Conservation (phyloP, 1,284 basidiomycete genomes). For the Moniliella sp. region DNA sequence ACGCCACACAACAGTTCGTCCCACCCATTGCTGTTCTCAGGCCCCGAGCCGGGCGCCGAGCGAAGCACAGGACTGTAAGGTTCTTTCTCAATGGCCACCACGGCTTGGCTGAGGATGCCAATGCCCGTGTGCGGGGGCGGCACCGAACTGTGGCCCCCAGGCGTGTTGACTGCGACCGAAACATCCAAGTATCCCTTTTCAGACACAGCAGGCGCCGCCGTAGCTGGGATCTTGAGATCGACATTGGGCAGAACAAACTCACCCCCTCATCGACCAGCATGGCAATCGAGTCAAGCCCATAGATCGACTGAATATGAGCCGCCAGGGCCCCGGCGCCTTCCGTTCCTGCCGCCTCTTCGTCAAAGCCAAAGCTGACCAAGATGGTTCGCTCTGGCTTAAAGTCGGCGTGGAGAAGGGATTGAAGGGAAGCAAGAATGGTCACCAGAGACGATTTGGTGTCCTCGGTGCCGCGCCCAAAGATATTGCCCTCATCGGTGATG, state of each 20-base stretch:
- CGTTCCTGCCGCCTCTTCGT: conserved; percentile 41
- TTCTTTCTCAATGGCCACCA: conserved; percentile 42
- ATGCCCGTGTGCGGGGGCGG: conserved; percentile 44
- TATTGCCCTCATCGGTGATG: conserved; percentile 35
- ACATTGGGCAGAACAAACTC: conserved; percentile 9
- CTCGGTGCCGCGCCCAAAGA: conserved; percentile 37
- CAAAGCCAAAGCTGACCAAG: conserved; percentile 45
- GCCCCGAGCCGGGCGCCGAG: too few relatives aligned
- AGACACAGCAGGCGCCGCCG: conserved; percentile 39
- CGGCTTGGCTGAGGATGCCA: conserved; percentile 43
- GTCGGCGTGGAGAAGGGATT: conserved; percentile 31
- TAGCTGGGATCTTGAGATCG: conserved; percentile 3
- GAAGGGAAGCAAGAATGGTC: conserved; percentile 37
- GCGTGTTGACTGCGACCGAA: conserved; percentile 24
- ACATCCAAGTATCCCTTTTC: conserved; percentile 39
- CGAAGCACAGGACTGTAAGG: conserved; percentile 36
- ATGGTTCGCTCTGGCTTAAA: conserved; percentile 1
- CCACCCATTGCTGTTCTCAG: conserved; percentile 36
- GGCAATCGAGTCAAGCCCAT: conserved; percentile 11
- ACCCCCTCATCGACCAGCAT: conserved; percentile 27
- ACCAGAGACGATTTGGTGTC: conserved; percentile 37
- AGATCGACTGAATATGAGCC: conserved; percentile 7
- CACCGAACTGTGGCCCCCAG: conserved; percentile 48
- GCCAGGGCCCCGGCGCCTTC: conserved; percentile 6
- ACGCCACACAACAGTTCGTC: conserved; percentile 39